Percentiles rank a stretch among this genome's conserved stretches.
phyloP scores from a whole-genome alignment of 805 yeast genomes.

The Suhomyces pyralidae region DNA sequence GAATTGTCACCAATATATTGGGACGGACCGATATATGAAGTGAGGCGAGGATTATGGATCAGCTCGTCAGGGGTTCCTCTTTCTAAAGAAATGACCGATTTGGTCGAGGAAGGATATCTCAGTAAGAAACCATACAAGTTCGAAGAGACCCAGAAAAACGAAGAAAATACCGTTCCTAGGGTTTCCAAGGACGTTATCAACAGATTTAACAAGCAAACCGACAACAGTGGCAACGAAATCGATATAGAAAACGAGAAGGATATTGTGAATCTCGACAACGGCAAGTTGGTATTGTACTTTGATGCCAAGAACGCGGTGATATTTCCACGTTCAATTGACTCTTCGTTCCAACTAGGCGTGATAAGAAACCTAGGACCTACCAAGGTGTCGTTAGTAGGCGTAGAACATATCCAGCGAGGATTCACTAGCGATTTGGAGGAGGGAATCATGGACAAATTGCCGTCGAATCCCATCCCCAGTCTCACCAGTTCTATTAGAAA shows the following conservation, averaged over 20 bases:
- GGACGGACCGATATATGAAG: constrained; percentile 83
- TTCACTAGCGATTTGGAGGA: constrained; percentile 34
- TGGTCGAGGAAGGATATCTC: constrained; percentile 57
- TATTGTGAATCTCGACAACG: constrained; percentile 29
- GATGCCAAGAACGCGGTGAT: constrained; percentile 46
- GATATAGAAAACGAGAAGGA: constrained; percentile 25
- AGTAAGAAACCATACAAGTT: constrained; percentile 17
- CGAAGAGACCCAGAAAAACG: background rate
- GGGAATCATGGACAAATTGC: constrained; percentile 29
- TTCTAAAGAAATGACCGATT: constrained; percentile 45
- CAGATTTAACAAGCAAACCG: constrained; percentile 16
- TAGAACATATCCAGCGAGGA: constrained; percentile 51
- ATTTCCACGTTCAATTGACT: constrained; percentile 43
- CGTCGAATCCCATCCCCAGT: constrained; percentile 31
- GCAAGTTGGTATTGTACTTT: constrained; percentile 36
- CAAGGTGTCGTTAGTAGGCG: constrained; percentile 39
- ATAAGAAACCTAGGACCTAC: constrained; percentile 35
- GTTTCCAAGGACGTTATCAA: constrained; percentile 15
- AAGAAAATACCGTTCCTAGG: background rate
- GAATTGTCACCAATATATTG: constrained; percentile 72
- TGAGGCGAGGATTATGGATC: constrained; percentile 87
- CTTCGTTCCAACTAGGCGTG: constrained; percentile 33
- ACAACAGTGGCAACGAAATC: constrained; percentile 12
- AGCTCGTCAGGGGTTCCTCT: constrained; percentile 56
- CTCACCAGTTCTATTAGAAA: constrained; percentile 29